These are phyloP conservation scores for Amaranthus hypochondriacus DNA, from an alignment of 148 eudicot species.

Conservation along the genomic window DNA sequence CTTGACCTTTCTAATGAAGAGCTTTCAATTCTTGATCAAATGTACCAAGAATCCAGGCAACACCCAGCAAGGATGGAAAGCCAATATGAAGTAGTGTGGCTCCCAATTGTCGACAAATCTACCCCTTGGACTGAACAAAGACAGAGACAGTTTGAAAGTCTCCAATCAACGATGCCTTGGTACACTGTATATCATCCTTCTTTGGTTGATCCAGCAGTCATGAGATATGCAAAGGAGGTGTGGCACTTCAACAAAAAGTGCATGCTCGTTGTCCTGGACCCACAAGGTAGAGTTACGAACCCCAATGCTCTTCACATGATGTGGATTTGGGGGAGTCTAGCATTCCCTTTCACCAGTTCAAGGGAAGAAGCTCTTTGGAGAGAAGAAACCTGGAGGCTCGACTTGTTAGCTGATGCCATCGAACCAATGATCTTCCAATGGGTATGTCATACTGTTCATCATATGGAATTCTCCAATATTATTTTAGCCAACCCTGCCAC, in stretches of 20 bases:
- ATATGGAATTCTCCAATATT: too few relatives aligned
- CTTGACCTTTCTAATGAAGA: conserved; percentile 63
- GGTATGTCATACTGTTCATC: conserved; percentile 33
- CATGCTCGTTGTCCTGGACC: conserved; percentile 63
- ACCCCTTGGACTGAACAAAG: conserved; percentile 35
- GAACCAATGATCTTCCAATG: conserved; percentile 50
- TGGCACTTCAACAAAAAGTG: conserved; percentile 68
- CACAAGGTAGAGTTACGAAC: conserved; percentile 57
- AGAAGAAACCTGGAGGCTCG: conserved; percentile 62
- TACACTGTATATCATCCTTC: conserved; percentile 53
- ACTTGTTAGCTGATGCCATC: conserved; percentile 52
- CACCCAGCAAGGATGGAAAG: conserved; percentile 45
- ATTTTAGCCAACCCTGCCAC: background rate
- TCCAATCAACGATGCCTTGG: conserved; percentile 59
- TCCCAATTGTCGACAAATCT: conserved; percentile 48
- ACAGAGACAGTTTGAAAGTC: conserved; percentile 36
- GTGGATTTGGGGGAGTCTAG: conserved; percentile 83
- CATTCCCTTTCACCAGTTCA: conserved; percentile 62
- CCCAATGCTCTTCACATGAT: conserved; percentile 63
- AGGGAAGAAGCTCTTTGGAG: conserved; percentile 55
- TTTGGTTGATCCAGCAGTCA: conserved; percentile 52
- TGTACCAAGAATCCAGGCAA: conserved; percentile 54
- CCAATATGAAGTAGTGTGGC: conserved; percentile 71
- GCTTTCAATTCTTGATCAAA: conserved; percentile 49
- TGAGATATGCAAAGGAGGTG: conserved; percentile 50